Evolutionary conservation across 2,329 filamentous ascomycete species (phyloP).

Genomic region (Neurospora sp.): DNA sequence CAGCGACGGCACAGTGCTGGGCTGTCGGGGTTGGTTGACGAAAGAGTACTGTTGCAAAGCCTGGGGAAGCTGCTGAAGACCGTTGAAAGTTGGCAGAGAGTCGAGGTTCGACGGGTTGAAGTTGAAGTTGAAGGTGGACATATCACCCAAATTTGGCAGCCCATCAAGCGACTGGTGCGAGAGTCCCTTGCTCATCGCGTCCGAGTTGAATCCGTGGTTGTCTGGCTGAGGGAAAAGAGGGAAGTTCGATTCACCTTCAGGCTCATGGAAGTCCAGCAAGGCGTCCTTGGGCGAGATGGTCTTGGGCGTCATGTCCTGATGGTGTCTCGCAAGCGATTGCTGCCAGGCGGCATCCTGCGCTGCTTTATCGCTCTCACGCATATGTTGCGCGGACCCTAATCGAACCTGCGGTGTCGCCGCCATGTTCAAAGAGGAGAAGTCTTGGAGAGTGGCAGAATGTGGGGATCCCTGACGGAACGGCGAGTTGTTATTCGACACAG

Average conservation of each 20-base stretch:
- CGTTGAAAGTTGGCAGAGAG: conserved; percentile 4
- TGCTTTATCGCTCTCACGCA: conserved; percentile 51
- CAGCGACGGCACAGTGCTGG: conserved; percentile 27
- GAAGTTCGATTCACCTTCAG: conserved; percentile 58
- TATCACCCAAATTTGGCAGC: conserved; percentile 12
- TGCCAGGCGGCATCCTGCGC: conserved; percentile 44
- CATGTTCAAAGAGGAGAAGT: conserved; percentile 27
- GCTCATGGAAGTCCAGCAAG: conserved; percentile 71
- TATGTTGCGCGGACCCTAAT: conserved; percentile 46
- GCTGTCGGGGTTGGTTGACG: conserved; percentile 28
- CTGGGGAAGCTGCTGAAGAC: conserved; percentile 15
- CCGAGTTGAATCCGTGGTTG: conserved; percentile 31
- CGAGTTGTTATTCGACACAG: conserved; percentile 45
- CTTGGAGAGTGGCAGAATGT: conserved; percentile 27
- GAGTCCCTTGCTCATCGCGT: conserved; percentile 28
- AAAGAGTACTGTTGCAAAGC: conserved; percentile 44
- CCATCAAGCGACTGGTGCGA: conserved; percentile 16
- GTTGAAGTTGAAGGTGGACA: conserved; percentile 14
- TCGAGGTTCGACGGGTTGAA: conserved; percentile 25
- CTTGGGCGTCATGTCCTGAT: conserved; percentile 48
- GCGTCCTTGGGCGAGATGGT: conserved; percentile 95
- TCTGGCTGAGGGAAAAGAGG: conserved; percentile 62
- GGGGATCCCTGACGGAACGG: conserved; percentile 70
- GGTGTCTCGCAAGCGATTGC: conserved; percentile 29
- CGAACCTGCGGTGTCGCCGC: conserved; percentile 21